A percentile compares a stretch with the other conserved stretches of the same genome.
Conservation (phyloP, 768 basidiomycete species). For the Russula abietina region DNA sequence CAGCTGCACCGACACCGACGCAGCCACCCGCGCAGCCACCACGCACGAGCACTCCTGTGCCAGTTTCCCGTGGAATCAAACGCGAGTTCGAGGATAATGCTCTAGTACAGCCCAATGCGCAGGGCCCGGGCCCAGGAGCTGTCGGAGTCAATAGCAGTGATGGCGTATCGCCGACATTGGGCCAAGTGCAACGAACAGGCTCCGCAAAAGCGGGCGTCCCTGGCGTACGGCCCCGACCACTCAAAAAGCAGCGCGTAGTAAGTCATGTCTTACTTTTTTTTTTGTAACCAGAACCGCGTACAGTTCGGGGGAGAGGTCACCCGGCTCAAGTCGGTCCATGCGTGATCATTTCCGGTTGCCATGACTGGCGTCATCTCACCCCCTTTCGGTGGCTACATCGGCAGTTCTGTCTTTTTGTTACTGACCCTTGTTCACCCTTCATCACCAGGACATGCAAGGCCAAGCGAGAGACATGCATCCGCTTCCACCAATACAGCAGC, state of each 20-base stretch:
- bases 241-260: constrained; percentile 26
- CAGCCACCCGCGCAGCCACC: constrained; percentile 16
- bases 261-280: constrained; percentile 7
- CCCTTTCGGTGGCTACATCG: not conserved
- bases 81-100: constrained; percentile 21
- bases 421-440: constrained; percentile 2
- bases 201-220: constrained; percentile 22
- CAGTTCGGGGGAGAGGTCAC: not conserved
- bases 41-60: constrained; percentile 20
- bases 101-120: constrained; percentile 17
- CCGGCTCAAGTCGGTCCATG: not conserved
- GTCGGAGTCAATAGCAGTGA: not conserved
- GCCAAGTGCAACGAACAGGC: constrained; percentile 7
- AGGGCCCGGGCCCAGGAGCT: constrained; percentile 1
- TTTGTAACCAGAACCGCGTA: not conserved
- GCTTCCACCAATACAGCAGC: constrained; percentile 24
- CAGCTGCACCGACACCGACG: constrained; percentile 5
- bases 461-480: constrained; percentile 25
- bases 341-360: not conserved
- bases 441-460: constrained; percentile 24
- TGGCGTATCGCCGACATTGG: constrained; percentile 5
- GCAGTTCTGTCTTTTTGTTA: not conserved
- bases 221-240: constrained; percentile 23
- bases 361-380: not conserved
- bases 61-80: constrained; percentile 22